Conservation (phyloP, 306 rosid genomes). For the Casuarina equisetifolia region DNA sequence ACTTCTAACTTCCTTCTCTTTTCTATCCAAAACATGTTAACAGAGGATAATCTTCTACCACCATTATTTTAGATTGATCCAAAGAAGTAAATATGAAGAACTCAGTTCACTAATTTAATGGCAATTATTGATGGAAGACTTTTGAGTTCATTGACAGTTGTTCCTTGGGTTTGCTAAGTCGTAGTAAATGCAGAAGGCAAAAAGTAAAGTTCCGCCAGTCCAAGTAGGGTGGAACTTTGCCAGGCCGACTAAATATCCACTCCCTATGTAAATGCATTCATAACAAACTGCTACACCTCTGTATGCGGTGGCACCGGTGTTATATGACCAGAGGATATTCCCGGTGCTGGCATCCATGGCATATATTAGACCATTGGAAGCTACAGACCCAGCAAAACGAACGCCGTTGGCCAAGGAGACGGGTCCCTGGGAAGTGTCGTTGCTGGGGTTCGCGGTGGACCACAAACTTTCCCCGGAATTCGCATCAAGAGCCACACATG, state of each 20-base stretch:
- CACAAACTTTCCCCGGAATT: conserved; percentile 29
- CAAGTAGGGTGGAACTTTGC: conserved; percentile 42
- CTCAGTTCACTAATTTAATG: too few species aligned
- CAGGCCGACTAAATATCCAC: conserved; percentile 32
- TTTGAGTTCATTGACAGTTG: too few species aligned
- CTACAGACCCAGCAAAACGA: conserved; percentile 40
- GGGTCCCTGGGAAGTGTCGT: conserved; percentile 37
- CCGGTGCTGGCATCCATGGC: conserved; percentile 35
- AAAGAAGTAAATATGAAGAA: too few species aligned
- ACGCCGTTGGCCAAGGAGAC: conserved; percentile 35
- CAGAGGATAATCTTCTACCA: too few species aligned
- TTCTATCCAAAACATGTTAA: too few species aligned
- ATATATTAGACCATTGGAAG: conserved; percentile 36
- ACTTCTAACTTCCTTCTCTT: too few species aligned
- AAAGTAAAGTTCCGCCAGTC: conserved; percentile 41
- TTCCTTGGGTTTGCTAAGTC: background rate
- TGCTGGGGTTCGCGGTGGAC: conserved; percentile 38
- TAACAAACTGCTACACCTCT: conserved; percentile 28
- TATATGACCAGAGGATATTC: conserved; percentile 28
- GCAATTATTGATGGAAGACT: too few species aligned
- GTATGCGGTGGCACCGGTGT: conserved; percentile 32
- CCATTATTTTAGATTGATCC: too few species aligned
- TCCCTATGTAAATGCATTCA: conserved; percentile 33
- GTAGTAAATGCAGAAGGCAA: conserved; percentile 30
- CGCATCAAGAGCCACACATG: conserved; percentile 41